Percentiles rank a stretch among this genome's conserved stretches.
phyloP scores from a whole-genome alignment of 2,329 filamentous ascomycete genomes.

The Cladosporium sp. region DNA sequence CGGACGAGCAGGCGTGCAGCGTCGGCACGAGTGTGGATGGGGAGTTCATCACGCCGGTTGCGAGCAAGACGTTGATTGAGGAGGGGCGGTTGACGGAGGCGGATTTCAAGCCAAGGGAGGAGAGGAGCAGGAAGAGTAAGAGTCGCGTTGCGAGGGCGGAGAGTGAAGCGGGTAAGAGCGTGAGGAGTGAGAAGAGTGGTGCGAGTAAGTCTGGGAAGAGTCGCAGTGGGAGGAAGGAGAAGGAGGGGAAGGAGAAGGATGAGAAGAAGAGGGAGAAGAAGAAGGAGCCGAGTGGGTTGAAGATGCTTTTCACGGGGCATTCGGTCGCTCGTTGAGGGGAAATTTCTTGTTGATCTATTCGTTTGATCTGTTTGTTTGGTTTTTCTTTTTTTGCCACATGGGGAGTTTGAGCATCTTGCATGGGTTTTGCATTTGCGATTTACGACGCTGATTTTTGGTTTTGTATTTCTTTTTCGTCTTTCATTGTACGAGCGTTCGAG shows the following conservation, averaged over 20 bases:
- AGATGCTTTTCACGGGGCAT: constrained; percentile 37
- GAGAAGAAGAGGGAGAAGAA: constrained; percentile 23
- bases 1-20: constrained; percentile 52
- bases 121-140: constrained; percentile 24
- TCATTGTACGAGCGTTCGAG: too few species aligned
- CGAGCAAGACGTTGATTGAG: constrained; percentile 42
- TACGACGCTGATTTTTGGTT: too few species aligned
- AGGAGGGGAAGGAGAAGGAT: constrained; percentile 37
- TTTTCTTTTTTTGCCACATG: too few species aligned
- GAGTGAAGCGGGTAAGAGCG: constrained; percentile 13
- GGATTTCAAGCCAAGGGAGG: constrained; percentile 39
- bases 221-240: constrained; percentile 20
- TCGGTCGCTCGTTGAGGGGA: constrained; percentile 1
- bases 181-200: constrained; percentile 7
- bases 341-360: too few species aligned
- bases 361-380: too few species aligned
- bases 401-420: too few species aligned
- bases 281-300: constrained; percentile 41
- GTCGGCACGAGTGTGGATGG: constrained; percentile 60
- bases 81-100: constrained; percentile 44
- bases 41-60: constrained; percentile 60
- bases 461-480: too few species aligned
- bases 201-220: constrained; percentile 12
- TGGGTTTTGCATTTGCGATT: too few species aligned
- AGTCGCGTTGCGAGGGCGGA: neutral